phyloP scores from a whole-genome alignment of 208 protist species.

The Crithidia expoeki region DNA sequence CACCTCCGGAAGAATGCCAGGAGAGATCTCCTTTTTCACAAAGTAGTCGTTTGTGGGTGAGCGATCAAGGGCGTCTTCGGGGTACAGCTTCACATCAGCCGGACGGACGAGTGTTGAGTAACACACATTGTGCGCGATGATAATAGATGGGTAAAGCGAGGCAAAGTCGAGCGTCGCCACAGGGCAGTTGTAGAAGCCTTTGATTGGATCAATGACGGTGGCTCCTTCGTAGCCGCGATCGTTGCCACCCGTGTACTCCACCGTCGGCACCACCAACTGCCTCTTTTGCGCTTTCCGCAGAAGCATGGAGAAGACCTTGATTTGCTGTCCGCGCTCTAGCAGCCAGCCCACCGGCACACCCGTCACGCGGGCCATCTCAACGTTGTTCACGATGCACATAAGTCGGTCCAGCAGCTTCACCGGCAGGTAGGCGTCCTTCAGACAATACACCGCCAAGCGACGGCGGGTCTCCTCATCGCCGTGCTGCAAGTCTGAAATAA shows the following conservation, averaged over 20 bases:
- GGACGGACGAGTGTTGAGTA: slow-evolving; percentile 94
- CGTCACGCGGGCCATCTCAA: slow-evolving; percentile 99
- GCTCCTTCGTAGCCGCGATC: slow-evolving; percentile 96
- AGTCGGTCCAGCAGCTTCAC: slow-evolving; percentile 98
- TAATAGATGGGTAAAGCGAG: slow-evolving; percentile 99
- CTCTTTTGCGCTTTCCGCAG: slow-evolving; percentile 85
- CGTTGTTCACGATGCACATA: slow-evolving; percentile 98
- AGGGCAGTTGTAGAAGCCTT: slow-evolving; percentile 97
- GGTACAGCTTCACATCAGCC: slow-evolving; percentile 86
- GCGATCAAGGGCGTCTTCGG: slow-evolving; percentile 68
- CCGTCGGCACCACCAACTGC: slow-evolving; percentile 82
- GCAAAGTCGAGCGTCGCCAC: slow-evolving; percentile 99
- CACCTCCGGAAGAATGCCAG: slow-evolving; percentile 87
- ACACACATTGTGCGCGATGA: slow-evolving; percentile 99
- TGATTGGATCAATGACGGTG: slow-evolving; percentile 98
- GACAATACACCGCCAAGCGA: slow-evolving; percentile 98
- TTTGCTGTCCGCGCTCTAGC: slow-evolving; percentile 98
- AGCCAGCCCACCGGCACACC: slow-evolving; percentile 98
- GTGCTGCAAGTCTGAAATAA: slow-evolving; percentile 97
- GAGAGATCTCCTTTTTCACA: slow-evolving; percentile 75
- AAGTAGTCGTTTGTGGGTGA: slow-evolving; percentile 81
- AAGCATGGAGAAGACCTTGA: slow-evolving; percentile 97
- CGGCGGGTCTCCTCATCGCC: slow-evolving; percentile 97
- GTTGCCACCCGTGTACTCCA: slow-evolving; percentile 65
- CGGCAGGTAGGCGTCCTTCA: slow-evolving; percentile 98